Evolutionary conservation across 1,139 yeast species (phyloP).

Genomic region (Candida dubliniensis): DNA sequence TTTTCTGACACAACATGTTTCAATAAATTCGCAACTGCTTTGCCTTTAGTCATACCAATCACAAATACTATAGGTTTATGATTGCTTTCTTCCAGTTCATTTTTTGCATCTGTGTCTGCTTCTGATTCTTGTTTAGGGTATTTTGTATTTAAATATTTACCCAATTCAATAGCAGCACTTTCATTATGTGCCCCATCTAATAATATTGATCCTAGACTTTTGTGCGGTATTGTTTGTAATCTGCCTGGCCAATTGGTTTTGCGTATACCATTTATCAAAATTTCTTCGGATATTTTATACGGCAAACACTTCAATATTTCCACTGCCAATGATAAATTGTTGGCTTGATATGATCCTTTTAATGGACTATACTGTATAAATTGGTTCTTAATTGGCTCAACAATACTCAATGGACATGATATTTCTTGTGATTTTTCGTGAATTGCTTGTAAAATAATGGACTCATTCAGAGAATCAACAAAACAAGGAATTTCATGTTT

Average conservation of each 20-base stretch:
- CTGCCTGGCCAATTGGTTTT: constrained; percentile 63
- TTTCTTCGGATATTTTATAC: constrained; percentile 25
- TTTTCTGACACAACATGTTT: constrained; percentile 45
- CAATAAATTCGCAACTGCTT: constrained; percentile 55
- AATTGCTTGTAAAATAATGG: constrained; percentile 49
- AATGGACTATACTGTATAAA: constrained; percentile 49
- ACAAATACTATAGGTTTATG: constrained; percentile 53
- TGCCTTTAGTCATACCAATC: constrained; percentile 76
- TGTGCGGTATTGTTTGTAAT: constrained; percentile 45
- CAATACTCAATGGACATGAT: constrained; percentile 20
- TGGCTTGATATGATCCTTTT: constrained; percentile 69
- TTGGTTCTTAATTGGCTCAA: constrained; percentile 15
- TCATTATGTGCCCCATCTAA: constrained; percentile 94
- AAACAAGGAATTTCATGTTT: constrained; percentile 62
- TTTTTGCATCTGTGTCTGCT: too few relatives aligned
- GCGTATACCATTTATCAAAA: constrained; percentile 51
- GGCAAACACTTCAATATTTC: constrained; percentile 43
- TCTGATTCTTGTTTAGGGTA: not conserved
- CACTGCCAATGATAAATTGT: constrained; percentile 72
- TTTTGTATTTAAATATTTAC: constrained; percentile 25
- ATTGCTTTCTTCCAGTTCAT: not conserved
- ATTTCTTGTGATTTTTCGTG: constrained; percentile 18
- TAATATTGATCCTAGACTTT: constrained; percentile 35
- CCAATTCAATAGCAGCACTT: constrained; percentile 74
- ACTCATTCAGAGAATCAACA: constrained; percentile 67